Evolutionary conservation across 495 filamentous ascomycete genomes (phyloP), one percentile per base, ranked within the genome.

Genomic region (Hyaloscypha variabilis): DNA sequence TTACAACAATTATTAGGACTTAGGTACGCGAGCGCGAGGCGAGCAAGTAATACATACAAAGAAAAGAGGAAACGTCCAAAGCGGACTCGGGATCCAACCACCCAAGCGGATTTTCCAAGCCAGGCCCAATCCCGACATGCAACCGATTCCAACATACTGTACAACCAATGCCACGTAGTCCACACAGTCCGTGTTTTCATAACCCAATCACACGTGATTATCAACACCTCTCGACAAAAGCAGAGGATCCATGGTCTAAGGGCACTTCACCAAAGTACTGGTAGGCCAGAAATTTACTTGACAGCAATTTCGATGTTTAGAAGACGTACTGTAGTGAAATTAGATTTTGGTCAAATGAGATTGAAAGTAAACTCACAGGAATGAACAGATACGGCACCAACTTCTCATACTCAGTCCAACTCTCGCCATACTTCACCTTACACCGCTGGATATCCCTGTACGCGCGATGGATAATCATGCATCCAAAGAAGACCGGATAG

Each of bases 341-440:
- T 29, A 29, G 51, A 23, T 0, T 10, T 6, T 3, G 51, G 14
- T 25, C 8, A 24, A 19, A 21, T 29, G 31, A 46, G 28, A 29
- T 17, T 17, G 28, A 13, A 52, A 53, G 49, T n/a, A n/a, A n/a
- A 89, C 92, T 85, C 77, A 97, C 94, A 70, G 95, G 95, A 85
- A 99, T 96, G 73, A 97, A 97, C 68, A 97, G 80, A 79, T 94
- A 97, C 50, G 95, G 95, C 62, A 97, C 93, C 75, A 82, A 84
- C 77, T 83, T 84, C 81, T 92, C 90, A 75, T 97, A 99, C 81
- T 97, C 90, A 53, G 79, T 76, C 95, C 95, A 99, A 51, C 91
- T 89, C 59, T 93, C 90, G 29, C 95, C 95, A 79, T 99, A 99
- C 84, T 93, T 97, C 73, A 78, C 83, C 49, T 87, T 83, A 79